These are phyloP conservation scores for Trichophyton equinum DNA, from an alignment of 2,329 filamentous ascomycete genomes.

Conservation along the genomic window DNA sequence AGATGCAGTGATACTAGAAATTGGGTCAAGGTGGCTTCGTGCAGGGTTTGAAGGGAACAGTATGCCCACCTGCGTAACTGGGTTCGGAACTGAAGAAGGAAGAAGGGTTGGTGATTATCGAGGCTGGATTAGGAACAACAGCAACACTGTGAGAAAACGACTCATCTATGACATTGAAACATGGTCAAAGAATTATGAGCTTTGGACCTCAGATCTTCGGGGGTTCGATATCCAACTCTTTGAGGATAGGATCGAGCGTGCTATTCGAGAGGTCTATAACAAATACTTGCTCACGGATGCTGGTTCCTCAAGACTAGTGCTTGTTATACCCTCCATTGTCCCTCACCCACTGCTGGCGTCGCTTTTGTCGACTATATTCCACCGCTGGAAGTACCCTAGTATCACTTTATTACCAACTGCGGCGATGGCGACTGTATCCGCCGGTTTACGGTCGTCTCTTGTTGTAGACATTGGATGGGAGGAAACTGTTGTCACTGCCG, in stretches of 20 bases:
- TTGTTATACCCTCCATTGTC: constrained; percentile 65
- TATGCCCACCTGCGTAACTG: constrained; percentile 55
- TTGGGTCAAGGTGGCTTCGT: constrained; percentile 66
- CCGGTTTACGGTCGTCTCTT: constrained; percentile 72
- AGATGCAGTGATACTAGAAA: constrained; percentile 68
- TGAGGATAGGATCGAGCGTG: constrained; percentile 74
- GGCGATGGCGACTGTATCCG: constrained; percentile 60
- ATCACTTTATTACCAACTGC: constrained; percentile 71
- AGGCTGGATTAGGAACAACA: constrained; percentile 48
- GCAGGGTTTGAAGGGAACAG: constrained; percentile 80
- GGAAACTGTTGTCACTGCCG: constrained; percentile 70
- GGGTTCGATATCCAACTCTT: constrained; percentile 65
- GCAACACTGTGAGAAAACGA: constrained; percentile 24
- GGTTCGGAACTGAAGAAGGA: constrained; percentile 63
- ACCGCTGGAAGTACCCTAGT: constrained; percentile 63
- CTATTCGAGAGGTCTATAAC: constrained; percentile 67
- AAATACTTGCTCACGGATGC: constrained; percentile 52
- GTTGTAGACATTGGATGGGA: constrained; percentile 88
- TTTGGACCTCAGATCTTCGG: constrained; percentile 68
- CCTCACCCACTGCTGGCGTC: constrained; percentile 67
- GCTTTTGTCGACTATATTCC: constrained; percentile 65
- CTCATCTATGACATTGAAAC: constrained; percentile 21
- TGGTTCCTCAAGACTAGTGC: constrained; percentile 58
- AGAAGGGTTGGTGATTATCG: constrained; percentile 72
- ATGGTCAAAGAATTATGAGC: constrained; percentile 45